Percentiles rank a stretch among this genome's conserved stretches.
Evolutionary conservation across 1,284 basidiomycete species (phyloP).

Genomic region (Trametes hirsuta): DNA sequence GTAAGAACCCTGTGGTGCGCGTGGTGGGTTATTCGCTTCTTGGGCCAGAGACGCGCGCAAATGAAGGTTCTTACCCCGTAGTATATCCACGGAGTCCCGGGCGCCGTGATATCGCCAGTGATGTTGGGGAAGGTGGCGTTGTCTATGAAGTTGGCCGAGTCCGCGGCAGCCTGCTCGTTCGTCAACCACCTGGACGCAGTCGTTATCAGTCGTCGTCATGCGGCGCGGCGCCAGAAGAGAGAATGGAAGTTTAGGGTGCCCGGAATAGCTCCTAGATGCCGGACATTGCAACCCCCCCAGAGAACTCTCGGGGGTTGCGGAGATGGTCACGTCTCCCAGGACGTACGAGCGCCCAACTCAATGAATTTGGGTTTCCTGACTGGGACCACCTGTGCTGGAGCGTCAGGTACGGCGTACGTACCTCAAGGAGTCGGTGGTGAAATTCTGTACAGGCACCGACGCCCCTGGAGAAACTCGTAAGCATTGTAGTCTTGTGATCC

Average conservation of each 20-base stretch:
- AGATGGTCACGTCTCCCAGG: too few species aligned
- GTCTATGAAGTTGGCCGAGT: conserved; percentile 89
- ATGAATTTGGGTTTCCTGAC: too few species aligned
- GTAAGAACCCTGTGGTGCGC: conserved; percentile 69
- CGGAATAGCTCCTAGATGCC: too few species aligned
- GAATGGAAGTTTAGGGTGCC: too few species aligned
- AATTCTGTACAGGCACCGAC: conserved; percentile 79
- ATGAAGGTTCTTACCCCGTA: conserved; percentile 68
- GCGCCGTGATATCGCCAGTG: conserved; percentile 67
- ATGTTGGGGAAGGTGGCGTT: conserved; percentile 78
- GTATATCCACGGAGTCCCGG: conserved; percentile 87
- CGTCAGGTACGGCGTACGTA: conserved; percentile 26
- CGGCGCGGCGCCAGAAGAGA: neutral
- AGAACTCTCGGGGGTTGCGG: too few species aligned
- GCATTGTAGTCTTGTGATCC: neutral
- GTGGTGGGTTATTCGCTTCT: conserved; percentile 7
- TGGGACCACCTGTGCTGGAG: too few species aligned
- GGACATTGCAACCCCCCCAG: too few species aligned
- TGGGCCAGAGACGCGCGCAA: neutral
- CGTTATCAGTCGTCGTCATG: conserved; percentile 2
- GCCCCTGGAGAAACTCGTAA: conserved; percentile 52
- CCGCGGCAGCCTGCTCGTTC: conserved; percentile 89
- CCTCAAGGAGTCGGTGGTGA: conserved; percentile 82
- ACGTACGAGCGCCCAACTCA: too few species aligned
- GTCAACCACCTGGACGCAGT: conserved; percentile 70